phyloP scores from a whole-genome alignment of 331 rosid species.

The Quercus tomentella region DNA sequence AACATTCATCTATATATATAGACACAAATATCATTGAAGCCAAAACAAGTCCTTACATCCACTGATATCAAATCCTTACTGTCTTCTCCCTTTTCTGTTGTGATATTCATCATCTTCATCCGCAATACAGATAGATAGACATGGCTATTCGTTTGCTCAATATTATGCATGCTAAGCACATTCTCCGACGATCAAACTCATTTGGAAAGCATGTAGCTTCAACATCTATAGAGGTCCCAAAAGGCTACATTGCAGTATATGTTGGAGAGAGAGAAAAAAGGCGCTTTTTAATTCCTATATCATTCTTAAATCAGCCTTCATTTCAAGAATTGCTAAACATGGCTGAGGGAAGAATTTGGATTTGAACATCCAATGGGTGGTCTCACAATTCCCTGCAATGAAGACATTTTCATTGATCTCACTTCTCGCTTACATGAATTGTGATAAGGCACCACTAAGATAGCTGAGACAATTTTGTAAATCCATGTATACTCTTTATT shows the following conservation, averaged over 20 bases:
- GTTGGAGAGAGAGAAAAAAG: conserved; percentile 38
- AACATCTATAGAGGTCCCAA: conserved; percentile 28
- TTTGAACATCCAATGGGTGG: conserved; percentile 61
- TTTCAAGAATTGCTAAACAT: conserved; percentile 33
- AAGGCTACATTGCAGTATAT: conserved; percentile 39
- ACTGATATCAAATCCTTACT: neutral
- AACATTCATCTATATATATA: conserved; percentile 6
- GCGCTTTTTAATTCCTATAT: conserved; percentile 33
- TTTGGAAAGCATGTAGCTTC: conserved; percentile 11
- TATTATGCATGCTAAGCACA: conserved; percentile 23
- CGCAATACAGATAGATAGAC: neutral
- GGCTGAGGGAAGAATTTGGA: conserved; percentile 47
- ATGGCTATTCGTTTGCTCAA: conserved; percentile 24
- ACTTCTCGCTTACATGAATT: conserved; percentile 18
- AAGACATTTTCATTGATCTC: conserved; percentile 37
- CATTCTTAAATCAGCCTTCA: conserved; percentile 34
- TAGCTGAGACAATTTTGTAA: neutral
- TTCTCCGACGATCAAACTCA: conserved; percentile 13
- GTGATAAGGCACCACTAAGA: neutral
- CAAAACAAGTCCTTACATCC: neutral
- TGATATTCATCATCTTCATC: neutral
- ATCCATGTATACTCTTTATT: neutral
- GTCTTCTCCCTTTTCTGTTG: neutral
- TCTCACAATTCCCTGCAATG: conserved; percentile 54
- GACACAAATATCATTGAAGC: neutral